Base-by-base conservation (phyloP, 2,329 filamentous ascomycete genomes). In the Coniochaeta sp. region DNA sequence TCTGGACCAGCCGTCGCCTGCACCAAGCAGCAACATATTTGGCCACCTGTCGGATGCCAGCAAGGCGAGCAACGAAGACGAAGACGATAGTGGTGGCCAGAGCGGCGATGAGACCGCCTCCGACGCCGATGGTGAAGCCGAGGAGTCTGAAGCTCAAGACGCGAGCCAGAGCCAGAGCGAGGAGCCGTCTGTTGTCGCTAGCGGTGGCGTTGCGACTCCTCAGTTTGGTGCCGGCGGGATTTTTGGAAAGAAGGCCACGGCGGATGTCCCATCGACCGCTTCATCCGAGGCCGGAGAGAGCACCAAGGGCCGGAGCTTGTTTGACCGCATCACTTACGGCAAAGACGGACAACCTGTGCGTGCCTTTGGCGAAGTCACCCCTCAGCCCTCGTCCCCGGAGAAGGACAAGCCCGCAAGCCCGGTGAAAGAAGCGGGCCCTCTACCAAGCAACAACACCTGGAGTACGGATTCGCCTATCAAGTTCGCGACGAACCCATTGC, bases 21-120 rank as follows among this genome's bases (percentile, higher is more conserved):
- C 57, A 12, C 42, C 63, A 1, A 60, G 64, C 38, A 59, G 65
- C 45, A 83, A 84, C 60, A 82, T 83, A 48, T 85, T 85, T 60
- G 75, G 74, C 22, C 78, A 83, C 57, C 71, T 84, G 7, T 83
- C 80, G 1, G 78, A 81, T 59, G 71, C 68, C 28, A 79, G 77
- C 35, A 78, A 78, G 63, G 79, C 74, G 49, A 82, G 79, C 55
- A 75, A 74, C 1, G 69, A 72, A 31, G 72, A 72, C 53, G 67
- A 71, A 35, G 71, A 63, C 3, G 67, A 73, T 54, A 69, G 65
- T n/a, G 72, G 71, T 12, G 60, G 59, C 48, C 60, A 61, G 38
- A 60, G 59, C 4, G 52, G 20, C 14, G 28, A 32, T 24, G 31
- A 26, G 14, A 49, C 47, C 2, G 47, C 51, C 24, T 59, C 60